phyloP scores from a whole-genome alignment of 2,329 filamentous ascomycete species.

The Daldinia sp. region DNA sequence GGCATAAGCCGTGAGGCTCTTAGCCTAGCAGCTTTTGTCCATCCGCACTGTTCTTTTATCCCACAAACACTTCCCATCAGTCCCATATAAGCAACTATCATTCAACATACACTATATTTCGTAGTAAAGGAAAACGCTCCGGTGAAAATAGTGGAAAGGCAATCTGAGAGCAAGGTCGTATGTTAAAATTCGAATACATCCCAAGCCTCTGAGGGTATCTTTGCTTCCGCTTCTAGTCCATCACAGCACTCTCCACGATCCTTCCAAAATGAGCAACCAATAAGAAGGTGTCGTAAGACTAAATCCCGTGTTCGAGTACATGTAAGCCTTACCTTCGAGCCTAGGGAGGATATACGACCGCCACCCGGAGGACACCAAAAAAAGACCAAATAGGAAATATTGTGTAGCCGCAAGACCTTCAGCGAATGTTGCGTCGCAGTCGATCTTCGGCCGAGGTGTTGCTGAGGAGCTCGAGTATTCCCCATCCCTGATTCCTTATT shows the following conservation, averaged over 20 bases:
- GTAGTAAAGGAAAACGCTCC: neutral
- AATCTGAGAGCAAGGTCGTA: slow-evolving; percentile 23
- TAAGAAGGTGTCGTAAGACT: slow-evolving; percentile 25
- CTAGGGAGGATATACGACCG: slow-evolving; percentile 4
- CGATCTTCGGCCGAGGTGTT: neutral
- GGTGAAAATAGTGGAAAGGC: slow-evolving; percentile 4
- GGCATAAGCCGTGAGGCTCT: slow-evolving; percentile 30
- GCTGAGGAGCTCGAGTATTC: neutral
- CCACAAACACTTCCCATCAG: slow-evolving; percentile 15
- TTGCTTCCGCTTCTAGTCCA: slow-evolving; percentile 28
- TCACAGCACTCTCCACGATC: slow-evolving; percentile 15
- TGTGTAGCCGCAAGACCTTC: neutral
- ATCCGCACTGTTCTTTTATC: slow-evolving; percentile 7
- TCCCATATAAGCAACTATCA: slow-evolving; percentile 4
- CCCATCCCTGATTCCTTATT: neutral
- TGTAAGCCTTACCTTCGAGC: slow-evolving; percentile 19
- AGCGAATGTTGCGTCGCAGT: neutral
- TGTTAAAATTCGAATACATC: slow-evolving; percentile 20
- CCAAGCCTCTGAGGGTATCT: slow-evolving; percentile 31
- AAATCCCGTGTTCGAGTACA: slow-evolving; percentile 16
- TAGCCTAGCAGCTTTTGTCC: slow-evolving; percentile 12
- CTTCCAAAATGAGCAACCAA: slow-evolving; percentile 12
- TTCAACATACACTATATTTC: slow-evolving; percentile 2
- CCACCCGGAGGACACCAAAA: slow-evolving; percentile 2
- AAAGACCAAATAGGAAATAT: neutral